Evolutionary conservation across 768 basidiomycete species (phyloP).

Genomic region (Tricholoma saponaceum): DNA sequence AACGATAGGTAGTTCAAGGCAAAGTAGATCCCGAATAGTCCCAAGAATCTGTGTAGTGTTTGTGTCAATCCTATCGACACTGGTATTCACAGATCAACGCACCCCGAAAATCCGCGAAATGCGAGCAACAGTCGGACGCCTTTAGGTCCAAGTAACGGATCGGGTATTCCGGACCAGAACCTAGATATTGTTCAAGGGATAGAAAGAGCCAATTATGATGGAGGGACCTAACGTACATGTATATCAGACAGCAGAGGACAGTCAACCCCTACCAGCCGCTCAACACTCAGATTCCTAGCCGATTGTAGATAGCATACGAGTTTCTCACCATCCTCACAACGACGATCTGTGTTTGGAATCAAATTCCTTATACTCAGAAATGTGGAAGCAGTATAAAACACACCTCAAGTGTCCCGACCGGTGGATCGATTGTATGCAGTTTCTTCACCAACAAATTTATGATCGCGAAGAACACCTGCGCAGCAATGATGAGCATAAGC

Average conservation of each 20-base stretch:
- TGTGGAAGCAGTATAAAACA: not conserved
- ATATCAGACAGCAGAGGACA: conserved; percentile 38
- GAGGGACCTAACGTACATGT: conserved; percentile 48
- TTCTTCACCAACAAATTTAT: conserved; percentile 21
- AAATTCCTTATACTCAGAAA: not conserved
- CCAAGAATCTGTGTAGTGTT: conserved; percentile 51
- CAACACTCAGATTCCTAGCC: not conserved
- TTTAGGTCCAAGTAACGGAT: conserved; percentile 68
- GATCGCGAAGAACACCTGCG: conserved; percentile 18
- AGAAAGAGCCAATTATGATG: not conserved
- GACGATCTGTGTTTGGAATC: not conserved
- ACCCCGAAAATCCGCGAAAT: conserved; percentile 62
- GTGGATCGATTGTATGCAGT: conserved; percentile 19
- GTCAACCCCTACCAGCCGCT: conserved; percentile 4
- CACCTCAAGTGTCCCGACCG: conserved; percentile 19
- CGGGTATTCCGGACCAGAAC: conserved; percentile 22
- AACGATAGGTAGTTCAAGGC: conserved; percentile 72
- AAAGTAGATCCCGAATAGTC: conserved; percentile 45
- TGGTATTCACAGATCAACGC: conserved; percentile 4
- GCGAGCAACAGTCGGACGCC: conserved; percentile 57
- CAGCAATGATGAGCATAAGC: conserved; percentile 9
- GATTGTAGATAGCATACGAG: not conserved
- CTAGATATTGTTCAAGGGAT: not conserved
- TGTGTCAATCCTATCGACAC: not conserved
- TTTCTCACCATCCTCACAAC: conserved; percentile 25